Evolutionary conservation across 345 rosid species (phyloP), one percentile per base, ranked within the genome.

Genomic region (Raphanus raphanistrum): DNA sequence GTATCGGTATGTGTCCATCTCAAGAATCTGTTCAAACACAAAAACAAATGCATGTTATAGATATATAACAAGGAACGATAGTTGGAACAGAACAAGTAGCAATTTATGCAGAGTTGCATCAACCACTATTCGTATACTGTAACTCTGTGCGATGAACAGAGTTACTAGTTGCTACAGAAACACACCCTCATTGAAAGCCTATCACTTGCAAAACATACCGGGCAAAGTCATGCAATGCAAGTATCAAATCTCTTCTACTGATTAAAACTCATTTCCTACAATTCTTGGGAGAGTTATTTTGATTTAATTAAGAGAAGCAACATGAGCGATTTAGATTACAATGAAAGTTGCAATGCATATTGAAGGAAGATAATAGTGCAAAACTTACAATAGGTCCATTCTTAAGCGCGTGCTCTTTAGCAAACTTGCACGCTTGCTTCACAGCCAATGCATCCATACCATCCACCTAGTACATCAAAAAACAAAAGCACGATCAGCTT

Each of bases 1-100:
- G 79, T 93, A 93, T 75, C 98, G 88, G 71, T 93, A 93, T 17
- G 98, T 94, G 83, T 90, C 98, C 96, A 94, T 92, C 83, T 91
- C 96, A 67, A 92, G 96, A 68, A 94, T 89, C 96, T 91, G 87
- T 63, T 72, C 65, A 73, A 74, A 65, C 75, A 84, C 75, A 84
- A 52, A 6, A 6, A 4, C 16, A 60, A 41, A 60, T 5, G 12
- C 6, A 54, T 27, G 2, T 2, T 28, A 28, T 28, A 28, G 29
- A 28, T 28, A 28, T 28, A 28, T 28, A 28, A 28, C 29, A 28
- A 28, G 29, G 29, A 28, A 28, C 29, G 29, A 28, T 28, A 3
- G 29, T 28, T 28, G 29, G 29, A 28, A 28, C 29, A 28, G 29
- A 28, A 28, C 29, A 28, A 28, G 29, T 28, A 28, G 29, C 29